Base-by-base conservation (phyloP, 495 filamentous ascomycete species). In the Hyaloscypha finlandica region DNA sequence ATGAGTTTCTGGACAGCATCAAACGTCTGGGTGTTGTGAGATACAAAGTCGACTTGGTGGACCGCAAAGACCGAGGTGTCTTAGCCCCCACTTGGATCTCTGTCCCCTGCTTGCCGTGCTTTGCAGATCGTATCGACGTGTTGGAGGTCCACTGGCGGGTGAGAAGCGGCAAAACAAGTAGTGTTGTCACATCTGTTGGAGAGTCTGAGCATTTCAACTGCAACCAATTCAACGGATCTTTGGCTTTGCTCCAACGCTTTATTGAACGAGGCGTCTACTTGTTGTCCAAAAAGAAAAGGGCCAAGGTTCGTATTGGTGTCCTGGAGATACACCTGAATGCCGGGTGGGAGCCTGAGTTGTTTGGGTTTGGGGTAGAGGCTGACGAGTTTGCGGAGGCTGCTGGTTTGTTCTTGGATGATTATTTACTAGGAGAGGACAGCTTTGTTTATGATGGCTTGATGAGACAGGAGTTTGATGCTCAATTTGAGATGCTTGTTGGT, bases 31-130 rank as follows among this genome's bases (percentile, higher is more conserved):
- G 53, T n/a, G 8, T 0, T 8, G 9, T 56, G 9, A 56, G 29
- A 56, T 56, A 56, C 16, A 30, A 56, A 56, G 29, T 56, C 53
- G 53, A 56, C 29, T 56, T 56, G 53, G 19, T 56, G 29, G 53
- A 56, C 6, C 53, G 53, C 25, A 56, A 31, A 4, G 53, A 56
- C 16, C 8, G 29, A 6, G 53, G 22, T 2, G 22, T 30, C 20
- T 56, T 56, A 14, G 53, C 29, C 6, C 53, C 53, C 20, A 56
- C 53, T 56, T 56, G 53, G 53, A 30, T 31, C n/a, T 56, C 53
- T 29, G 53, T 56, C 3, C 53, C 53, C 4, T 31, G 29, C 30
- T 30, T 56, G 20, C 53, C 53, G 9, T 31, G 29, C 16, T 56
- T 56, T 30, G 29, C 53, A 31, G 53, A 56, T 4, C 20, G 53